Evolutionary conservation across 192 early-diverging fungal species (phyloP), one percentile per base, ranked within the genome.

Genomic region (Backusella tarrabulga): DNA sequence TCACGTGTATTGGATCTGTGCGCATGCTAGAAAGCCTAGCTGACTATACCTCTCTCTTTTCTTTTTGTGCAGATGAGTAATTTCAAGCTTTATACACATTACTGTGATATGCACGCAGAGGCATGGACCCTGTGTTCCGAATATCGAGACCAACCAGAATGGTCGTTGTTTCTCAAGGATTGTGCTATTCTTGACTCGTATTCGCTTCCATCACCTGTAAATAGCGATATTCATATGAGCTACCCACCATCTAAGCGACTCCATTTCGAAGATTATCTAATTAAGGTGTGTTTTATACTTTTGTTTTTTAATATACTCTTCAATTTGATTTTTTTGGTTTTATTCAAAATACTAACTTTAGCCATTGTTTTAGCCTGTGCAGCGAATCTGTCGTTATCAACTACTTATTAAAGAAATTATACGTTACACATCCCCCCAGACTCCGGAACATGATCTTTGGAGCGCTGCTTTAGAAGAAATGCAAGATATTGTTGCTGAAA

Each of bases 311-410:
- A 5, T 50, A 21, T 8, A 9, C 26, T 44, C 17, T 68, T 68
- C 15, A 6, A 35, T 36, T 32, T 21, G n/a, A 75, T 29, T 34
- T 67, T 67, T 14, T 19, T 46, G 34, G 34, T 68, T 23, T 32
- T 38, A 34, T 66, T 63, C 68, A 60, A 56, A 77, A 56, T 26
- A 35, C 29, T 35, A 34, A 68, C 67, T 36, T 68, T 68, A 35
- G 12, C 34, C 34, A n/a, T 34, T 17, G 2, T 17, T 35, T 29
- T 56, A 96, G 78, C 96, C 96, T 12, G 90, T 98, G 2, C 97
- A 98, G 82, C 86, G 97, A 14, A 92, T 97, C 35, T 96, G 95
- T 80, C 94, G 94, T 36, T 98, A 98, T 83, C 96, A 95, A 12
- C 85, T 98, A 6, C 83, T 98, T 17, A 83, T 91, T 41, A 85